Base-by-base conservation (phyloP, 768 basidiomycete genomes). In the Daedalea quercina region DNA sequence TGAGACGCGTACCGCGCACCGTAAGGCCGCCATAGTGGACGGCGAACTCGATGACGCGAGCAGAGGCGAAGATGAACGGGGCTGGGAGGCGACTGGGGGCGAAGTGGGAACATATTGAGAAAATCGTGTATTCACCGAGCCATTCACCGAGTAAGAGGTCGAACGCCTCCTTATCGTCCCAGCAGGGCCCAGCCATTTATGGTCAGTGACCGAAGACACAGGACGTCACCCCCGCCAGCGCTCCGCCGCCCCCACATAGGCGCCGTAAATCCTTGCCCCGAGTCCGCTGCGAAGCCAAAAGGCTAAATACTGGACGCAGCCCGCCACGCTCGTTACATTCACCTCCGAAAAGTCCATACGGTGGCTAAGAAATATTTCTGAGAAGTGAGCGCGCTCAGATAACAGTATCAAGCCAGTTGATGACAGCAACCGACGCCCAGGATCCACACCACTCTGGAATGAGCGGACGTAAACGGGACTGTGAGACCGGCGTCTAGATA, bases 71-170 rank as follows among this genome's bases (percentile, higher is more conserved):
- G 4, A 17, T 24, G 44, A 47, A 22, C 45, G 44, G 15, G 52
- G 24, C 33, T 33, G 46, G n/a, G 13, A 35, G 43, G 20, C 28
- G 20, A 28, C 8, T 20, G 34, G 13, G 24, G 25, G 37, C 25
- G 19, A 19, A 28, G 54, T 50, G 54, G 49, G 53, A 41, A 44
- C 42, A 54, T 56, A 55, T 56, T 48, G 52, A n/a, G n/a, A 59
- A 57, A 57, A 58, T 56, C 46, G 51, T 53, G 59, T 56, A 56
- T 64, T 67, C 66, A 69, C 66, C 68, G 68, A 67, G 65, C 65
- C 66, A 69, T 67, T 67, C 68, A 67, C 66, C 66, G 68, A 69
- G 67, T 63, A 61, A 20, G 41, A 28, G 43, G 44, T 20, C 50
- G 54, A 57, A 55, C 56, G 52, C 34, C 41, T 52, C 50, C 64